Percentiles rank a stretch among this genome's conserved stretches.
phyloP scores from a whole-genome alignment of 2,329 filamentous ascomycete species.

The Keithomyces neogunnii region DNA sequence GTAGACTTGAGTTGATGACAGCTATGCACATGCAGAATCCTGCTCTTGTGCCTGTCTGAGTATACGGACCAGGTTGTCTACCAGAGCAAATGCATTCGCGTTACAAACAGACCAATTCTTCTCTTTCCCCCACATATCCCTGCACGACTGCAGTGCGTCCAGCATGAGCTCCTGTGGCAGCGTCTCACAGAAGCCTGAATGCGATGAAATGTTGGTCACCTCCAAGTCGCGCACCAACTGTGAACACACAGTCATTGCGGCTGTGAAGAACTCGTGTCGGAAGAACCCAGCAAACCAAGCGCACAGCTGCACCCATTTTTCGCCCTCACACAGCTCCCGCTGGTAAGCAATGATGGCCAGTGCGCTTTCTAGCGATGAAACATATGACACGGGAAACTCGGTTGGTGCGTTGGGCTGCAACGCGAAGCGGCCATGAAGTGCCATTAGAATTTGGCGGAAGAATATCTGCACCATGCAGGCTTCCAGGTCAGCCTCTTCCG shows the following conservation, averaged over 20 bases:
- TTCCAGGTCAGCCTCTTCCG: conserved; percentile 3
- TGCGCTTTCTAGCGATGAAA: conserved; percentile 8
- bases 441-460: conserved; percentile 6
- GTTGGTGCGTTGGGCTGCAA: conserved; percentile 1
- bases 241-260: conserved; percentile 8
- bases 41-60: conserved; percentile 2
- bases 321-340: conserved; percentile 5
- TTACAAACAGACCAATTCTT: conserved; percentile 6
- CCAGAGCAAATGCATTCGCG: conserved; percentile 8
- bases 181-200: background rate
- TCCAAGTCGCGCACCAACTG: conserved; percentile 6
- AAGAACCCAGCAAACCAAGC: conserved; percentile 7
- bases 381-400: conserved; percentile 5
- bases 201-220: background rate
- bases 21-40: background rate
- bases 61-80: conserved; percentile 4
- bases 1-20: background rate
- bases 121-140: conserved; percentile 9
- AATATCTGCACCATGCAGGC: conserved; percentile 8
- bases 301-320: background rate
- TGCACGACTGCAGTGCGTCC: conserved; percentile 9
- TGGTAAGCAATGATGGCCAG: conserved; percentile 6
- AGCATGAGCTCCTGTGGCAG: conserved; percentile 8
- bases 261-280: conserved; percentile 9
- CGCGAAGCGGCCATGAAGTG: conserved; percentile 7